These are phyloP conservation scores for Trichophyton mentagrophytes DNA, from an alignment of 2,329 filamentous ascomycete species.

Conservation along the genomic window DNA sequence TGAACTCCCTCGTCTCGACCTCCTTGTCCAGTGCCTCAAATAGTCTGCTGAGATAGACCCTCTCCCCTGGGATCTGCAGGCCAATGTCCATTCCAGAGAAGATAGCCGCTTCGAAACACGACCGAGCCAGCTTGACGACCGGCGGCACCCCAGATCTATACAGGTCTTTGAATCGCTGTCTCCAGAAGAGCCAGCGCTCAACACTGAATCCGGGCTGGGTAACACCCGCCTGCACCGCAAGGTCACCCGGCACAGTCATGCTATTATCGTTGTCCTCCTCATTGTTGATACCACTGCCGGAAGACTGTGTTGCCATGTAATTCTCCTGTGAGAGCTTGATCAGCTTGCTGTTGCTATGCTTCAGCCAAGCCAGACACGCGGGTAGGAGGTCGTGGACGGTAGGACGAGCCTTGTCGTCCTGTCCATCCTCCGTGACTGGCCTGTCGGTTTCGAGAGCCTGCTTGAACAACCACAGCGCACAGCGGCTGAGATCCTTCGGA, in stretches of 20 bases:
- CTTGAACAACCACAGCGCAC: conserved; percentile 1
- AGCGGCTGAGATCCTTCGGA: not conserved
- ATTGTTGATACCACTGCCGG: not conserved
- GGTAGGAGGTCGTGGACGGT: not conserved
- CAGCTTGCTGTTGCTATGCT: not conserved
- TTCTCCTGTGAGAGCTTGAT: not conserved
- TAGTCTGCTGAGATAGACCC: not conserved
- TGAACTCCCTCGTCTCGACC: not conserved
- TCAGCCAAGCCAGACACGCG: not conserved
- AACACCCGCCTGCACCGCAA: not conserved
- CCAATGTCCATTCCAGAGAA: not conserved
- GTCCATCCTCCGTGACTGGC: not conserved
- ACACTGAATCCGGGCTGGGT: not conserved
- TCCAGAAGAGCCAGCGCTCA: not conserved
- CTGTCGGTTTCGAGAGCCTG: conserved; percentile 1
- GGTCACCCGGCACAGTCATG: not conserved
- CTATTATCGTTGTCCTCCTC: not conserved
- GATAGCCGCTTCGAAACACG: not conserved
- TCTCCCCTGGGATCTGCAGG: not conserved
- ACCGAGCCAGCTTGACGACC: not conserved
- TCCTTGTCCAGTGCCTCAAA: conserved; percentile 2
- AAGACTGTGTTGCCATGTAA: not conserved
- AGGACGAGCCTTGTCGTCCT: not conserved
- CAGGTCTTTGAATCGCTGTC: not conserved
- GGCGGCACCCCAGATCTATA: not conserved